A percentile compares a stretch with the other conserved stretches of the same genome.
These are phyloP conservation scores for Ichthyophthirius multifiliis DNA, from an alignment of 169 alveolate species.

Conservation along the genomic window DNA sequence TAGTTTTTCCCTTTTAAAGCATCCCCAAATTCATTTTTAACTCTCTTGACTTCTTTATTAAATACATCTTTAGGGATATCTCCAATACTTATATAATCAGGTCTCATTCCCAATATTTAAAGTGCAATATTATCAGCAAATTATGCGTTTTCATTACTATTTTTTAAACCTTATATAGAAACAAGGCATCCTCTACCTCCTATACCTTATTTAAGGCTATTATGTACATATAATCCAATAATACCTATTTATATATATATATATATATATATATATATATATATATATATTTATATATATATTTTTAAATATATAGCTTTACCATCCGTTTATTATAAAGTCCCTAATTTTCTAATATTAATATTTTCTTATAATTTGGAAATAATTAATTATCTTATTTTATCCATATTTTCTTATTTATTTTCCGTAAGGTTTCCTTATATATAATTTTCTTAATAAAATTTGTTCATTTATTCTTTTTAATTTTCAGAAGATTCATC, in stretches of 20 bases:
- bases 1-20: neutral
- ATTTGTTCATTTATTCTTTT: neutral
- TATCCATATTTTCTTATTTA: neutral
- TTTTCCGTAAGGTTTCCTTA: neutral
- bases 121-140: conserved; percentile 11
- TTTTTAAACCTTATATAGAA: neutral
- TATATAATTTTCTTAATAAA: neutral
- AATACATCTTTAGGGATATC: conserved; percentile 6
- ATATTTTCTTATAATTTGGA: conserved; percentile 18
- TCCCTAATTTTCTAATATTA: neutral
- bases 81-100: neutral
- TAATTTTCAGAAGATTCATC: neutral
- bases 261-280: neutral
- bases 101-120: conserved; percentile 12
- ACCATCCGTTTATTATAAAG: too few species aligned
- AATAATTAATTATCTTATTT: neutral
- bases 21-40: neutral
- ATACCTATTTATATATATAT: neutral
- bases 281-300: too few species aligned
- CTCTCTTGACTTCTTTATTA: neutral
- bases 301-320: too few species aligned
- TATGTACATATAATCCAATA: conserved; percentile 4
- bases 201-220: neutral
- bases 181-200: conserved; percentile 9
- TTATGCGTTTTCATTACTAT: neutral